phyloP scores from a whole-genome alignment of 768 basidiomycete species.

The Kwoniella heveanensis region DNA sequence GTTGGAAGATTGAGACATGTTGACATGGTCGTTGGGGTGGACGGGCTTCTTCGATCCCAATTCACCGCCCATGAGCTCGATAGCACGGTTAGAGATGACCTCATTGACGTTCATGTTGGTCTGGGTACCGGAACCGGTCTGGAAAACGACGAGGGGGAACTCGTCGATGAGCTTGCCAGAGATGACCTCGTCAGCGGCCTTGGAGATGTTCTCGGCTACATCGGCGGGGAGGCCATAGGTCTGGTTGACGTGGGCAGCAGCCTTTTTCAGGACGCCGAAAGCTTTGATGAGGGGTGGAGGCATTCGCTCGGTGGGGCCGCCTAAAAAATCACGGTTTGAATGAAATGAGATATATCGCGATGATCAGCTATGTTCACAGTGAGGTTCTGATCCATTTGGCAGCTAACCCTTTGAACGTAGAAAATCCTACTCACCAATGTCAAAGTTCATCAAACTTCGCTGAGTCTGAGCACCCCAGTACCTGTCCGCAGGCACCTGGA shows the following conservation, averaged over 20 bases:
- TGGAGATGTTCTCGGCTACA: constrained; percentile 81
- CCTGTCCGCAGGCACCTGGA: constrained; percentile 79
- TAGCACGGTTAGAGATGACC: constrained; percentile 98
- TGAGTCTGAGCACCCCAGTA: constrained; percentile 99
- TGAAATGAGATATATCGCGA: not conserved
- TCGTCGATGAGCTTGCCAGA: constrained; percentile 90
- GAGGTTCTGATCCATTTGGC: no score
- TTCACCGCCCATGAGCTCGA: constrained; percentile 92
- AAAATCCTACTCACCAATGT: constrained; percentile 68
- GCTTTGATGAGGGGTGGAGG: constrained; percentile 96
- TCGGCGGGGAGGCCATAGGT: constrained; percentile 87
- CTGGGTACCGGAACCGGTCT: constrained; percentile 97
- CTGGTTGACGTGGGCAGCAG: constrained; percentile 86
- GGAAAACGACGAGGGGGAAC: constrained; percentile 98
- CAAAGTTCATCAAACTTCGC: constrained; percentile 95
- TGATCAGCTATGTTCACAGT: no score
- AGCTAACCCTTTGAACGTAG: not conserved
- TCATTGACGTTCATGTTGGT: constrained; percentile 99
- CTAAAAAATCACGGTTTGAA: constrained; percentile 24
- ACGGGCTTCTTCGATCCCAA: constrained; percentile 95
- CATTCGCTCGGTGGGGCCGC: constrained; percentile 83
- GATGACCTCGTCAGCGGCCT: constrained; percentile 96
- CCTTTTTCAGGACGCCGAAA: constrained; percentile 96
- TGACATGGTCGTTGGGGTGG: constrained; percentile 99
- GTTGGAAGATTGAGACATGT: constrained; percentile 98